These are phyloP conservation scores for Naematelia aurantialba DNA, from an alignment of 768 basidiomycete species.

Conservation along the genomic window DNA sequence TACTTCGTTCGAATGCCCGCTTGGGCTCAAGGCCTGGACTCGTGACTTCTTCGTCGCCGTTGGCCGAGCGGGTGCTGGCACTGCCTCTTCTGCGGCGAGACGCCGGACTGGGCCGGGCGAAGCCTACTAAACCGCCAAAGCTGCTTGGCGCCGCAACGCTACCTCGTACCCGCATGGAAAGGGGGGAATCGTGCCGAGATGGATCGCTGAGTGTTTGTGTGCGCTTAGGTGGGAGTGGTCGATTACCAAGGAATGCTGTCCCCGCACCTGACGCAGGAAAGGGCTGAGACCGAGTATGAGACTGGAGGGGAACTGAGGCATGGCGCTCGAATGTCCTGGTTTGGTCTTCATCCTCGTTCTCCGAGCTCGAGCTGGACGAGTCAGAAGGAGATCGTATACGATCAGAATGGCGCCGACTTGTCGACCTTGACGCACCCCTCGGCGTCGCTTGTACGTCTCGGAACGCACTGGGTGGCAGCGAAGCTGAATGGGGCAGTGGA, in stretches of 20 bases:
- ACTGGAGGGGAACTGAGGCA: constrained; percentile 21
- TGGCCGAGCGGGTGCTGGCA: constrained; percentile 11
- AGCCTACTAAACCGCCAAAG: constrained; percentile 21
- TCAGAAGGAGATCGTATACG: constrained; percentile 34
- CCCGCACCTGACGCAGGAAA: constrained; percentile 18
- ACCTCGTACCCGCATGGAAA: constrained; percentile 22
- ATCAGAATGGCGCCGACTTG: constrained; percentile 26
- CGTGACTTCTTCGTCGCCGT: constrained; percentile 17
- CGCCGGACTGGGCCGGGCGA: constrained; percentile 41
- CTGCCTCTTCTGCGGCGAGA: constrained; percentile 29
- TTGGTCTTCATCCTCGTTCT: constrained; percentile 17
- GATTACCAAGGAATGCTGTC: constrained; percentile 12
- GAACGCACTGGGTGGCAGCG: constrained; percentile 33
- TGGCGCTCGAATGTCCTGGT: constrained; percentile 11
- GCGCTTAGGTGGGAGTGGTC: constrained; percentile 16
- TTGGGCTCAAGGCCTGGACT: constrained; percentile 2
- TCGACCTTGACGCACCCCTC: constrained; percentile 7
- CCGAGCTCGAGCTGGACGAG: constrained; percentile 26
- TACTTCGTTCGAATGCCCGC: constrained; percentile 2
- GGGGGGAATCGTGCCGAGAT: constrained; percentile 22
- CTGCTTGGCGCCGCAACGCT: constrained; percentile 26
- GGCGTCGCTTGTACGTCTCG: constrained; percentile 8
- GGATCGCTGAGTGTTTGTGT: constrained; percentile 27
- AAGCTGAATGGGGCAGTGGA: constrained; percentile 23
- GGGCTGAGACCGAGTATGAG: constrained; percentile 9